These are phyloP conservation scores for Pezicula carpinea DNA, from an alignment of 2,329 filamentous ascomycete species.

Conservation along the genomic window DNA sequence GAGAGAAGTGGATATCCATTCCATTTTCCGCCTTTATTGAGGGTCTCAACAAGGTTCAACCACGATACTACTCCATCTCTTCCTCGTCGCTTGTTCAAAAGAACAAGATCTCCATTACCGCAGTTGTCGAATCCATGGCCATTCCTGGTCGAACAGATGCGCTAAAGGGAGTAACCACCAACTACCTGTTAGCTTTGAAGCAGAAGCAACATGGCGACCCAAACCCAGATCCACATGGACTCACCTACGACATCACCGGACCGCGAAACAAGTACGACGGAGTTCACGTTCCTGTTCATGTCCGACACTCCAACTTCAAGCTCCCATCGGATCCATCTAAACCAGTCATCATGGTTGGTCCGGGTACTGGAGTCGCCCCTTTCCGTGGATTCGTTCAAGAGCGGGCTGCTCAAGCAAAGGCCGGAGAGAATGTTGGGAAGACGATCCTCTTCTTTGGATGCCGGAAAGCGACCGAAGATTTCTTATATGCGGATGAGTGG, in stretches of 20 bases:
- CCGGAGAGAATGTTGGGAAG: conserved; percentile 77
- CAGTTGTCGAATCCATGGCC: conserved; percentile 80
- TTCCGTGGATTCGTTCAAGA: conserved; percentile 96
- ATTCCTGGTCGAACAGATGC: conserved; percentile 71
- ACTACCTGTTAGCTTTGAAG: conserved; percentile 91
- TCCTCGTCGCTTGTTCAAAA: conserved; percentile 93
- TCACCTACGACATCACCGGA: conserved; percentile 81
- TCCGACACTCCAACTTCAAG: conserved; percentile 99
- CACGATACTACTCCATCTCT: conserved; percentile 98
- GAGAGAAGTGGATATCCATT: conserved; percentile 74
- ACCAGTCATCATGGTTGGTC: conserved; percentile 93
- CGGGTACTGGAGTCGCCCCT: conserved; percentile 92
- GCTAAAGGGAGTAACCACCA: conserved; percentile 93
- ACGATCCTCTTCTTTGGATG: conserved; percentile 95
- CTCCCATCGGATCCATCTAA: conserved; percentile 91
- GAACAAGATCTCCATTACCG: conserved; percentile 91
- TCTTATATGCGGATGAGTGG: conserved; percentile 89
- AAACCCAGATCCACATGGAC: conserved; percentile 73
- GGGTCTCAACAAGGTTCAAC: conserved; percentile 89
- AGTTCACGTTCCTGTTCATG: conserved; percentile 88
- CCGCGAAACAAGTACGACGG: conserved; percentile 97
- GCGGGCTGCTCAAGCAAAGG: conserved; percentile 74
- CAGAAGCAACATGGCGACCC: conserved; percentile 92
- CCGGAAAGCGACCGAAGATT: conserved; percentile 83
- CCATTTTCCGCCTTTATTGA: conserved; percentile 96